Percentiles rank a stretch among this genome's conserved stretches.
These are phyloP conservation scores for Jamesozyma jinghongensis DNA, from an alignment of 805 yeast genomes.

Conservation along the genomic window DNA sequence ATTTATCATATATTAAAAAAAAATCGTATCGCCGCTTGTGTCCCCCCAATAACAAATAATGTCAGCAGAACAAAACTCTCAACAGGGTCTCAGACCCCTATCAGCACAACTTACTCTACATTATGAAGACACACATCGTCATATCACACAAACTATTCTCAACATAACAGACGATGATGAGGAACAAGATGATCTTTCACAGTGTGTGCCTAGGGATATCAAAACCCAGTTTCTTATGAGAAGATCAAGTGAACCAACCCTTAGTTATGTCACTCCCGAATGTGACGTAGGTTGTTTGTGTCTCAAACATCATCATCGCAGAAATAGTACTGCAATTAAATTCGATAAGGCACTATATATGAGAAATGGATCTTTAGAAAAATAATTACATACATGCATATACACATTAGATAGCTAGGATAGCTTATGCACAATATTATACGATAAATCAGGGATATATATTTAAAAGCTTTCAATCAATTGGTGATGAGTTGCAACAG, in stretches of 20 bases:
- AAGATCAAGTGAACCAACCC: constrained; percentile 6
- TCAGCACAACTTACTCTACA: constrained; percentile 8
- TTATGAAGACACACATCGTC: not conserved
- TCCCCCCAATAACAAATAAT: no score
- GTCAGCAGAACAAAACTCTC: not conserved
- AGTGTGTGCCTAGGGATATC: constrained; percentile 7
- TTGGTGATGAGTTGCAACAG: no score
- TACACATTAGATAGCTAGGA: no score
- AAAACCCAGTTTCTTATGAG: constrained; percentile 1
- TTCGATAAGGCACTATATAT: constrained; percentile 18
- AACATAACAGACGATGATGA: not conserved
- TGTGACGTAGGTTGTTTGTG: constrained; percentile 17
- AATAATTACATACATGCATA: no score
- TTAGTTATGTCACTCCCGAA: no score
- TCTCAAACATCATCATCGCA: constrained; percentile 28
- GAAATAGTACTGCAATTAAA: constrained; percentile 24
- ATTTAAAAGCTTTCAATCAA: no score
- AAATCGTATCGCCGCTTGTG: no score
- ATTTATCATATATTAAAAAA: no score
- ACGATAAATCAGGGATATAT: no score
- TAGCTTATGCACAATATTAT: no score
- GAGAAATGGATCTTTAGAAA: no score
- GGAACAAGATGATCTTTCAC: constrained; percentile 5
- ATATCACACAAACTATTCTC: not conserved
- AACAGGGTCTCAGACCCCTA: constrained; percentile 4